Conservation (phyloP, 352 stramenopile species). For the Globisporangium nodosum region DNA sequence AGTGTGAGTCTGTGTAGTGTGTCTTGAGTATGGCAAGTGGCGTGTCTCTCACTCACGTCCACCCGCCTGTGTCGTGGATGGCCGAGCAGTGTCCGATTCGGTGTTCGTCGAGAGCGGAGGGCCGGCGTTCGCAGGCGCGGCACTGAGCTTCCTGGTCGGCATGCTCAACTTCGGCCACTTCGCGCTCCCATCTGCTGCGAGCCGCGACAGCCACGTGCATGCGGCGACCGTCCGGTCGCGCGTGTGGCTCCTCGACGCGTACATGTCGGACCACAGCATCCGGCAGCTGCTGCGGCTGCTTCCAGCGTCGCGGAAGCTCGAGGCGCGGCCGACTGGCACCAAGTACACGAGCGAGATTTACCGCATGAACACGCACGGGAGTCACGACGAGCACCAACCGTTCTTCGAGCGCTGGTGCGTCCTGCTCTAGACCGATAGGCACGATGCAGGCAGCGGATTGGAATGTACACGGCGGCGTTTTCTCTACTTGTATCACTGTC, state of each 20-base stretch:
- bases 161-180: constrained; percentile 59
- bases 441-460: no score
- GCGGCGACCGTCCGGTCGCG: constrained; percentile 23
- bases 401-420: constrained; percentile 76
- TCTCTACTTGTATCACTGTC: constrained; percentile 1
- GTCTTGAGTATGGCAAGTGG: background rate
- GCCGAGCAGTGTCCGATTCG: constrained; percentile 49
- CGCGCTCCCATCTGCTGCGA: constrained; percentile 11
- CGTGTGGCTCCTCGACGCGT: constrained; percentile 65
- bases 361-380: constrained; percentile 51
- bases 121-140: constrained; percentile 42
- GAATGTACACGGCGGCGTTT: background rate
- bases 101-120: constrained; percentile 69
- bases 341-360: constrained; percentile 35
- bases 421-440: constrained; percentile 28
- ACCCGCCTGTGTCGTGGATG: background rate
- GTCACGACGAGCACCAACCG: constrained; percentile 41
- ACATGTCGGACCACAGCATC: constrained; percentile 67
- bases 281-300: constrained; percentile 46
- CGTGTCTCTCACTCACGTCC: background rate
- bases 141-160: constrained; percentile 42
- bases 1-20: constrained; percentile 27
- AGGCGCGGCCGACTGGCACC: constrained; percentile 42
- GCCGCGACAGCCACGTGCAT: background rate
- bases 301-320: constrained; percentile 26